phyloP scores from a whole-genome alignment of 106 monocot genomes.

The Ottelia alismoides region DNA sequence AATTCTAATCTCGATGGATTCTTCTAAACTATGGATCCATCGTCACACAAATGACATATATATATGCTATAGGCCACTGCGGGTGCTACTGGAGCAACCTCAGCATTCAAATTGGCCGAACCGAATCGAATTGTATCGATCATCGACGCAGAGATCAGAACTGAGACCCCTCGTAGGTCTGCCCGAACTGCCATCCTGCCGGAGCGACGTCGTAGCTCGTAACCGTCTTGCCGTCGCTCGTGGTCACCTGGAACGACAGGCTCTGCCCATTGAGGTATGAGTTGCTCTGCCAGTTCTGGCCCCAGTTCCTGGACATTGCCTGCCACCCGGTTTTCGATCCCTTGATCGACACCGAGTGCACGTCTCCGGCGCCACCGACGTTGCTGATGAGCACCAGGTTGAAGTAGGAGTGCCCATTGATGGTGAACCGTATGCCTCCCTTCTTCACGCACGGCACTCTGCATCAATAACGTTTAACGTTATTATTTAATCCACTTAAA shows the following conservation, averaged over 20 bases:
- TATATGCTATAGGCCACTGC: conserved; percentile 5
- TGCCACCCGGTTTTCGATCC: conserved; percentile 52
- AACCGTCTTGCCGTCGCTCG: conserved; percentile 54
- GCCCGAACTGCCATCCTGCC: conserved; percentile 62
- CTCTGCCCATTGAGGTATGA: conserved; percentile 47
- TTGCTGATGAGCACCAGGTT: conserved; percentile 67
- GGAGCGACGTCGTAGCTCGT: conserved; percentile 44
- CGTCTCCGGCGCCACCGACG: conserved; percentile 66
- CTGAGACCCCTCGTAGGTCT: conserved; percentile 30
- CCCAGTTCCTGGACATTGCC: conserved; percentile 73
- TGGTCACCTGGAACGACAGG: conserved; percentile 72
- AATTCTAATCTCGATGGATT: too few relatives aligned
- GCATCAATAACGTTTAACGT: not conserved
- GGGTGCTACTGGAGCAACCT: conserved; percentile 15
- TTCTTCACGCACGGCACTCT: conserved; percentile 60
- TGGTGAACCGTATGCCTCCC: conserved; percentile 57
- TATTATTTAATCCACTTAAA: not conserved
- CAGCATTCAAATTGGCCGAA: conserved; percentile 7
- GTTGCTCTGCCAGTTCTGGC: conserved; percentile 90
- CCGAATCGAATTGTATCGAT: too few relatives aligned
- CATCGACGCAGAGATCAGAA: conserved; percentile 2
- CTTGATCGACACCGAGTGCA: conserved; percentile 48
- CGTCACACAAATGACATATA: too few relatives aligned
- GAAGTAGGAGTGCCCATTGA: conserved; percentile 78
- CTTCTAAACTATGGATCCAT: too few relatives aligned